A percentile compares a stretch with the other conserved stretches of the same genome.
phyloP scores from a whole-genome alignment of 805 yeast species.

The Saturnispora dispora region DNA sequence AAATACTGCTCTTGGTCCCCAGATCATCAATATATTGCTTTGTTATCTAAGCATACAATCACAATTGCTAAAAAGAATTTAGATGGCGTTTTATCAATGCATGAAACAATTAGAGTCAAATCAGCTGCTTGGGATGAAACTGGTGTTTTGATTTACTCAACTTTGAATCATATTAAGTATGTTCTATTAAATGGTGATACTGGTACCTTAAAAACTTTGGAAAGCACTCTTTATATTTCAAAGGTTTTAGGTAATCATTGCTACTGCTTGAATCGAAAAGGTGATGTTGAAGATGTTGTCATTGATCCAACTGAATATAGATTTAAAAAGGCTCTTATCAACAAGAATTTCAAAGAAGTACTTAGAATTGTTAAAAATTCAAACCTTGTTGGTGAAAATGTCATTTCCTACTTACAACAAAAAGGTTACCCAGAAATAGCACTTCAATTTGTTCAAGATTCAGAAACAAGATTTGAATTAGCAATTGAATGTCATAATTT shows the following conservation, averaged over 20 bases:
- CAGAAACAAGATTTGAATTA: conserved; percentile 90
- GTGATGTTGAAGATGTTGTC: conserved; percentile 64
- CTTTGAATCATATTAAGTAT: conserved; percentile 92
- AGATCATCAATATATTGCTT: conserved; percentile 80
- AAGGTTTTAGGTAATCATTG: conserved; percentile 62
- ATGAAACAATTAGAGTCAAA: conserved; percentile 93
- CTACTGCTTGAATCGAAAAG: conserved; percentile 76
- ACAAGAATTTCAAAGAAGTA: conserved; percentile 86
- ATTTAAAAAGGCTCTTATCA: conserved; percentile 86
- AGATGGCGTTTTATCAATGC: conserved; percentile 73
- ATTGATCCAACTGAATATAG: conserved; percentile 97
- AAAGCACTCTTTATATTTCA: conserved; percentile 75
- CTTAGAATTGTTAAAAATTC: conserved; percentile 80
- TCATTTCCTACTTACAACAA: conserved; percentile 88
- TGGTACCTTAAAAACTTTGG: conserved; percentile 90
- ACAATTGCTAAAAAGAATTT: conserved; percentile 76
- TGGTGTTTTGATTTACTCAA: conserved; percentile 85
- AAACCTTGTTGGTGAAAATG: conserved; percentile 92
- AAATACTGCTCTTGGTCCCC: conserved; percentile 85
- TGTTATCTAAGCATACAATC: conserved; percentile 85
- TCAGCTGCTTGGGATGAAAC: conserved; percentile 97
- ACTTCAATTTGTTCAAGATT: conserved; percentile 90
- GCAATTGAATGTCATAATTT: conserved; percentile 92
- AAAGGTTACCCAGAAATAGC: conserved; percentile 97
- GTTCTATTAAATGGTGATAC: conserved; percentile 87